Base-by-base conservation (phyloP, 192 early-diverging fungal species). In the Rhizophagus clarus region DNA sequence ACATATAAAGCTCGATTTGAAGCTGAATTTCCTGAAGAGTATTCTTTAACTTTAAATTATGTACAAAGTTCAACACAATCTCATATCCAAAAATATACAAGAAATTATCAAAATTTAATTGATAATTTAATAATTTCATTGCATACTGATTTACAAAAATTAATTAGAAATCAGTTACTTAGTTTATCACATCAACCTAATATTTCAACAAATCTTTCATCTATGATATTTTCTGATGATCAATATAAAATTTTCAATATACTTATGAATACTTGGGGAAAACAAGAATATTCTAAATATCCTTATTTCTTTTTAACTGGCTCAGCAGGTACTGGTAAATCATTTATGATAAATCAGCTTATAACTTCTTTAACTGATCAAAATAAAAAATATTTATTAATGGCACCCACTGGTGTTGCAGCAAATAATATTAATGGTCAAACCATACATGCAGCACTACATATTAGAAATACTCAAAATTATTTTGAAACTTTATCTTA, bases 231-330 rank as follows among this genome's bases (percentile, higher is more conserved):
- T 15, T 17, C n/a, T 28, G 40, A 72, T 24, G 42, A 11, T 3
- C 40, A 72, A 72, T 72, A 72, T 47, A n/a, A 72, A 72, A 29
- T 29, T 7, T 66, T 28, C 26, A 28, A 6, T 28, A 66, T 28
- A 8, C 6, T 29, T 28, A 28, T 9, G 1, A 66, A 66, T 28
- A 66, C 7, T 28, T 66, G 26, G 6, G 26, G 6, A 66, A 8
- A 66, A 29, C 3, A 14, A 29, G 26, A 10, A 28, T 4, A 3
- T 66, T n/a, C 4, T 0, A 72, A 49, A 73, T n/a, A 31, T 24
- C 22, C 47, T 26, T 73, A 73, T 28, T 73, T 73, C 12, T 73
- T 73, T 73, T 56, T 73, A 28, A 68, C 28, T 68, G 66, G 66
- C 0, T 68, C 66, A 29, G 66, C 66, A 32, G 17, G 26, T 12